A percentile compares a stretch with the other conserved stretches of the same genome.
phyloP scores from a whole-genome alignment of 495 filamentous ascomycete genomes.

The Astrocystis sublimbata region DNA sequence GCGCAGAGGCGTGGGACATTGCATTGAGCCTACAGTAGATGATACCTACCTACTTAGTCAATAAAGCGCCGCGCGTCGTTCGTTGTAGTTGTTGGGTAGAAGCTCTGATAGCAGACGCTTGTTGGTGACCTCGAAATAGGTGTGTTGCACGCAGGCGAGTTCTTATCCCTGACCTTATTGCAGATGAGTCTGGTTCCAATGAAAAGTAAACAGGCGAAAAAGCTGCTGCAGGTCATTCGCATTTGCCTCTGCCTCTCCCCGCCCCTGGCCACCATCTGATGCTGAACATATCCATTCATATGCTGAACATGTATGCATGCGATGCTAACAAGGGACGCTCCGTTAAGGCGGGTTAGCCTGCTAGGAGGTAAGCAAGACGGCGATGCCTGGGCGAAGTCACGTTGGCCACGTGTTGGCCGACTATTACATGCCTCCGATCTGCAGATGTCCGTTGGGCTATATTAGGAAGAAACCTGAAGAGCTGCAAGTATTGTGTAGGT shows the following conservation, averaged over 20 bases:
- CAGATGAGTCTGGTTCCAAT: not conserved
- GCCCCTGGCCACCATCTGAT: not conserved
- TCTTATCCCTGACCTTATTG: not conserved
- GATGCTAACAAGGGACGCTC: slow-evolving; percentile 2
- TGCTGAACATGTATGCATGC: slow-evolving; percentile 1
- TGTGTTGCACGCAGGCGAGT: not conserved
- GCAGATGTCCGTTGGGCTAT: not conserved
- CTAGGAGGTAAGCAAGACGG: not conserved
- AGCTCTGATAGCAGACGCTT: not conserved
- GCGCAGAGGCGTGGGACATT: too few relatives aligned
- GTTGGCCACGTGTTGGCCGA: slow-evolving; percentile 18
- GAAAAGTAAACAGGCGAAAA: not conserved
- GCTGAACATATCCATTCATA: not conserved
- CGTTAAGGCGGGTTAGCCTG: not conserved
- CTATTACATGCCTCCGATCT: slow-evolving; percentile 12
- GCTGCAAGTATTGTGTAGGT: too few relatives aligned
- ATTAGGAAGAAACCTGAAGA: too few relatives aligned
- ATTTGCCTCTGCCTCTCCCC: not conserved
- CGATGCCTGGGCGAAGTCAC: not conserved
- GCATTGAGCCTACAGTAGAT: slow-evolving; percentile 1
- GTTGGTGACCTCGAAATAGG: not conserved
- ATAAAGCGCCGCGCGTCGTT: not conserved
- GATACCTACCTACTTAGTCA: not conserved
- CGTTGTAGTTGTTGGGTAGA: not conserved
- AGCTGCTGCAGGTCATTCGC: not conserved